Evolutionary conservation across 176 grass and related monocot species (phyloP), one percentile per base, ranked within the genome.

Genomic region (Pontederia paniculata): DNA sequence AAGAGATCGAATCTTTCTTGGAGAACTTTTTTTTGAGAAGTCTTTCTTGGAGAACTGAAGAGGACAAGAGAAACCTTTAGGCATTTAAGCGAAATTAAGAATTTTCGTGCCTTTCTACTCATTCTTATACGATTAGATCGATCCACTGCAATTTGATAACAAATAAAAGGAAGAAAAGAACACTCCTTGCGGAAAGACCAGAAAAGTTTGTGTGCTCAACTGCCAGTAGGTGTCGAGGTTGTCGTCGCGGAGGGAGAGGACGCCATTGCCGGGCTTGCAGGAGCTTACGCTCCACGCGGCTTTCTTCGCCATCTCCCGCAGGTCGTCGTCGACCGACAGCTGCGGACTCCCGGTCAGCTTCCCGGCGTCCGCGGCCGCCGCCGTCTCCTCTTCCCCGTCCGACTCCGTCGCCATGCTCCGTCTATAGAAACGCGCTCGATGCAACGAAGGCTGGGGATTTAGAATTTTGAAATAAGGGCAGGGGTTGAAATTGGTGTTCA

Each of bases 221-320:
- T 90, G 80, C 86, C 83, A 84, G 53, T 87, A 82, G 44, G 86
- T 81, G 61, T 97, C 83, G 52, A 90, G 80, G 78, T 76, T 90
- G 65, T 85, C 75, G 63, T 82, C 91, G 51, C 83, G 74, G 77
- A 97, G 83, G 68, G 82, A 74, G 23, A 79, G 52, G 48, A 90
- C 82, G 74, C 83, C 77, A 74, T 97, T 90, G 64, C 83, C 86
- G 57, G 86, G 80, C 74, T 90, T 90, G 86, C 70, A 88, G 55
- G 86, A 97, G 83, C 91, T 90, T 42, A 97, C 86, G 70, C 86
- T 97, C 80, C 86, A 90, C 50, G 83, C 79, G 0, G 91, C 91
- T 15, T 77, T 97, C 83, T 90, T 87, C 9, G 86, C 83, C 74
- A 88, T 83, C 76, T 88, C 91, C 7, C 80, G 71, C 67, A 84